Evolutionary conservation across 805 yeast genomes (phyloP).

Genomic region (Debaryomyces prosopidis): DNA sequence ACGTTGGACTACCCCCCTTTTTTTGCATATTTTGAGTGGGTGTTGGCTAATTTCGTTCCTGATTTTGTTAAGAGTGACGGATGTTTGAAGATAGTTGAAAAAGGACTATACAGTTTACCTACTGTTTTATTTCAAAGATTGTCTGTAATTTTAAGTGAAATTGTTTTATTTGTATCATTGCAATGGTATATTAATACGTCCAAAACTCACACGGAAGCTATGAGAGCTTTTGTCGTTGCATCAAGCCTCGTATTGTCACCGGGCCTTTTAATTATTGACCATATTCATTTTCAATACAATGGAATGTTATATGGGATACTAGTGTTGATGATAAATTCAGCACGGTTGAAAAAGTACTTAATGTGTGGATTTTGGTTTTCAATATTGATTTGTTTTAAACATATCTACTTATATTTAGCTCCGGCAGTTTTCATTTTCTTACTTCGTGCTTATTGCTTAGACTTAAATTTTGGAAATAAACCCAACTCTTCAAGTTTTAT

Average conservation of each 20-base stretch:
- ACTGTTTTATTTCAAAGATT: constrained; percentile 79
- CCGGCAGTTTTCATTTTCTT: constrained; percentile 89
- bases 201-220: constrained; percentile 35
- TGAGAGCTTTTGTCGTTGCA: constrained; percentile 70
- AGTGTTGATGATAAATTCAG: constrained; percentile 70
- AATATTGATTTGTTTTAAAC: constrained; percentile 85
- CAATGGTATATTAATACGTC: constrained; percentile 65
- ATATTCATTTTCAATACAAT: constrained; percentile 95
- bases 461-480: constrained; percentile 30
- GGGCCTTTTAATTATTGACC: constrained; percentile 87
- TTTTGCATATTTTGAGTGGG: constrained; percentile 94
- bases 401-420: constrained; percentile 87
- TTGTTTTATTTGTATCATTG: constrained; percentile 65
- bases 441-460: constrained; percentile 70
- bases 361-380: constrained; percentile 71
- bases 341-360: constrained; percentile 56
- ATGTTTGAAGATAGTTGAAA: constrained; percentile 64
- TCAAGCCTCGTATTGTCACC: constrained; percentile 85
- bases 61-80: constrained; percentile 65
- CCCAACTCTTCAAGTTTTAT: constrained; percentile 24
- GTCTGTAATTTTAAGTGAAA: constrained; percentile 79
- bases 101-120: constrained; percentile 72
- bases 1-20: constrained; percentile 97
- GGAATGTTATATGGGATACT: constrained; percentile 89
- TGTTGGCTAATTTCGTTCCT: constrained; percentile 72